Conservation (phyloP, 2,329 filamentous ascomycete genomes). For the Sporothrix luriei region DNA sequence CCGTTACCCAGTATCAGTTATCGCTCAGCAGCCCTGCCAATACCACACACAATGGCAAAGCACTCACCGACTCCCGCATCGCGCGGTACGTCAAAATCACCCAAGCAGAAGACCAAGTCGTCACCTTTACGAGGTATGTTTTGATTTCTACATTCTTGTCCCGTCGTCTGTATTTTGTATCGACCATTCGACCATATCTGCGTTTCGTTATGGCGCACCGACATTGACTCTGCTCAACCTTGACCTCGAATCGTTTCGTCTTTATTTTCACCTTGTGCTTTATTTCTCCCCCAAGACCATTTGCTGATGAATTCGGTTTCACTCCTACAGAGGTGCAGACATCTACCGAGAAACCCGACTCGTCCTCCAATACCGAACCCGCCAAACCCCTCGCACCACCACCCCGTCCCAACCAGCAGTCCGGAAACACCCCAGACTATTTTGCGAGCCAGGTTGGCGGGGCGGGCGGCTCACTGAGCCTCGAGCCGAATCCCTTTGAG, state of each 20-base stretch:
- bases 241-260: neutral
- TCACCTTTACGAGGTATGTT: slow-evolving; percentile 51
- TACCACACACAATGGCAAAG: slow-evolving; percentile 50
- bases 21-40: neutral
- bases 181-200: neutral
- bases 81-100: slow-evolving; percentile 53
- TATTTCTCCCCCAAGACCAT: neutral
- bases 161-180: slow-evolving; percentile 8
- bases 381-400: slow-evolving; percentile 71
- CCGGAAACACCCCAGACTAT: slow-evolving; percentile 66
- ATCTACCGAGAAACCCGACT: slow-evolving; percentile 8
- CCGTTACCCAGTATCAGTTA: neutral
- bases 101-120: slow-evolving; percentile 49
- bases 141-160: slow-evolving; percentile 15
- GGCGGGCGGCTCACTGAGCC: slow-evolving; percentile 58
- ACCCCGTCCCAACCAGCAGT: slow-evolving; percentile 60
- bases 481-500: slow-evolving; percentile 96
- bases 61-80: slow-evolving; percentile 46
- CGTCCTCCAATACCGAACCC: slow-evolving; percentile 56
- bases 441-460: slow-evolving; percentile 59
- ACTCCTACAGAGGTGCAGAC: neutral
- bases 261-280: neutral
- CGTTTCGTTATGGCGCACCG: neutral
- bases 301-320: neutral
- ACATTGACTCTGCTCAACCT: neutral